Conservation (phyloP, 208 protist genomes). For the Trypanosoma conorhini region DNA sequence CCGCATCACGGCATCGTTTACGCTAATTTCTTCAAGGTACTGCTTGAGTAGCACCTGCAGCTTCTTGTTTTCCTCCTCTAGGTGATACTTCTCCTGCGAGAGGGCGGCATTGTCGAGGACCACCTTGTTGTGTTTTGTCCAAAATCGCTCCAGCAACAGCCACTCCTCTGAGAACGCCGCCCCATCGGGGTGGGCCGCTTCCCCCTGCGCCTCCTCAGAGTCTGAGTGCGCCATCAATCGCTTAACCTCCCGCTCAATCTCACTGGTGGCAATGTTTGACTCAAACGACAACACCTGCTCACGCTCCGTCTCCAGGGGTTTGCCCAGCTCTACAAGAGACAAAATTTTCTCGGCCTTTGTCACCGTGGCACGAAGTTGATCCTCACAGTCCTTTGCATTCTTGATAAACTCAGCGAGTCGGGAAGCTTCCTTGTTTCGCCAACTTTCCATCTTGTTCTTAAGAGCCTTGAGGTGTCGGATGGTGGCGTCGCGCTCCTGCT, state of each 20-base stretch:
- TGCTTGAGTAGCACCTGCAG: slow-evolving; percentile 92
- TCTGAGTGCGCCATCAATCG: slow-evolving; percentile 50
- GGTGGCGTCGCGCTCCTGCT: slow-evolving; percentile 93
- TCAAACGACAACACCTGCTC: slow-evolving; percentile 94
- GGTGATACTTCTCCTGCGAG: slow-evolving; percentile 82
- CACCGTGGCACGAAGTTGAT: slow-evolving; percentile 58
- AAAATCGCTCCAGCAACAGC: slow-evolving; percentile 94
- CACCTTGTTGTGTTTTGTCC: slow-evolving; percentile 95
- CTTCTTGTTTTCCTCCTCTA: slow-evolving; percentile 90
- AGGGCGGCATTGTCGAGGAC: slow-evolving; percentile 95
- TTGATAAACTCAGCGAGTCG: slow-evolving; percentile 92
- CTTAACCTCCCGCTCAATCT: slow-evolving; percentile 78
- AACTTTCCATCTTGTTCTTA: slow-evolving; percentile 94
- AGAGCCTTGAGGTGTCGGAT: slow-evolving; percentile 90
- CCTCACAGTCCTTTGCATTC: slow-evolving; percentile 80
- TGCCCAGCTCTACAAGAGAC: slow-evolving; percentile 92
- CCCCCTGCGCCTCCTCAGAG: slow-evolving; percentile 20
- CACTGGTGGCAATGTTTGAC: slow-evolving; percentile 57
- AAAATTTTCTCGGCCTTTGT: slow-evolving; percentile 91
- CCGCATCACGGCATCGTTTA: slow-evolving; percentile 92
- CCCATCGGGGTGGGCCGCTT: slow-evolving; percentile 30
- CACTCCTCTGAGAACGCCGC: slow-evolving; percentile 77
- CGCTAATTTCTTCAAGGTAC: slow-evolving; percentile 95
- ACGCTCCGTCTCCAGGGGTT: slow-evolving; percentile 95
- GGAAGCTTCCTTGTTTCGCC: slow-evolving; percentile 83